phyloP scores from a whole-genome alignment of 2,329 filamentous ascomycete species.

The Trichoderma cornu-damae region DNA sequence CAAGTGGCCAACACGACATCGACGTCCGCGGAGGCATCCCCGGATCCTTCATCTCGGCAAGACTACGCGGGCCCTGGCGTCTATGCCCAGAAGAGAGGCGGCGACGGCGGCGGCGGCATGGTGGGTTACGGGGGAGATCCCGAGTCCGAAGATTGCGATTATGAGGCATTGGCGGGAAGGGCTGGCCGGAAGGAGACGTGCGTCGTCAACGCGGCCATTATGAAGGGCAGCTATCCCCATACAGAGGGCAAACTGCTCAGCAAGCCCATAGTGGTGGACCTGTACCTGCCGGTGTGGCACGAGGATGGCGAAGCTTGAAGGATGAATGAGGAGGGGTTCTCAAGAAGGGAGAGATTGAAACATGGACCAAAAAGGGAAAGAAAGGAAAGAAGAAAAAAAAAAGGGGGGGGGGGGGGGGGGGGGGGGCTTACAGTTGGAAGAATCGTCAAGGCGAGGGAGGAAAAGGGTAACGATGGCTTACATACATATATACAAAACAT shows the following conservation, averaged over 20 bases:
- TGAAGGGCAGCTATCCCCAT: constrained; percentile 63
- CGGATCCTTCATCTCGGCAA: constrained; percentile 2
- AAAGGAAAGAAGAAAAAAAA: neutral
- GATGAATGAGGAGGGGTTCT: neutral
- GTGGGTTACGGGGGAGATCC: constrained; percentile 27
- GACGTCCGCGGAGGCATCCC: neutral
- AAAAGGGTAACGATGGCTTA: neutral
- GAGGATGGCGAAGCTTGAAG: constrained; percentile 6
- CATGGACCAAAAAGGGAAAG: neutral
- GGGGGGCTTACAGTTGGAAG: neutral
- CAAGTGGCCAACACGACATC: constrained; percentile 1
- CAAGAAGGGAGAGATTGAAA: no score
- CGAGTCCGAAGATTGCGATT: constrained; percentile 40
- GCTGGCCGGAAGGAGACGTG: constrained; percentile 61
- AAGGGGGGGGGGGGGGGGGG: neutral
- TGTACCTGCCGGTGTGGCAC: constrained; percentile 58
- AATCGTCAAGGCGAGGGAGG: neutral
- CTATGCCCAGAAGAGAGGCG: constrained; percentile 17
- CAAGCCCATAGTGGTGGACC: constrained; percentile 78
- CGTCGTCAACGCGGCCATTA: constrained; percentile 73
- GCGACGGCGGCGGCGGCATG: neutral
- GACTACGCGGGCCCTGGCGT: constrained; percentile 14
- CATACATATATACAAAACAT: neutral
- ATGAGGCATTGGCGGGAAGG: constrained; percentile 37
- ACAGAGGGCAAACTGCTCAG: constrained; percentile 59